Evolutionary conservation across 495 filamentous ascomycete genomes (phyloP), one percentile per base, ranked within the genome.

Genomic region (Trichocladium uniseriatum): DNA sequence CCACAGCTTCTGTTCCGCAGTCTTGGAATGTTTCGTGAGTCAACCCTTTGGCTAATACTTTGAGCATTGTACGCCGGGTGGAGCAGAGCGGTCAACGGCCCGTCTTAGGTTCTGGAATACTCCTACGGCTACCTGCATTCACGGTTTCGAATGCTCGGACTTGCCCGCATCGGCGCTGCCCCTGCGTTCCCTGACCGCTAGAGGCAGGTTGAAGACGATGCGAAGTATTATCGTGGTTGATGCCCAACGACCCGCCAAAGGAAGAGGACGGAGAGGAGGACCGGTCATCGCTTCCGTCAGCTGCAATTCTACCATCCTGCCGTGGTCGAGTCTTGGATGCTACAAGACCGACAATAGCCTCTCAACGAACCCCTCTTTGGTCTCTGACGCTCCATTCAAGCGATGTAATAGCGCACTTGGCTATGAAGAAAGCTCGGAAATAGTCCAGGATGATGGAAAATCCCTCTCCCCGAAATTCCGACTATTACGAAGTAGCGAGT

Each of bases 331-430:
- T 32, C 15, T 19, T 29, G 31, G 13, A 14, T 27, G 38, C 5
- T 16, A 19, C 20, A 38, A 43, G n/a, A 27, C 47, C 47, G 38
- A 49, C 47, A 32, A 38, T 43, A 49, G 31, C 47, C 38, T 43
- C 38, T 1, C 21, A 21, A 15, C 4, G 20, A 41, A 41, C 38
- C 38, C 19, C 20, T 15, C 38, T 27, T 1, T 32, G 2, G 10
- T 10, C 10, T 32, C 31, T 10, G 11, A 4, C 7, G 10, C 13
- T 32, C 31, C 31, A 11, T 10, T 27, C 4, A 8, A 10, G 31
- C 31, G 31, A 10, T 32, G 31, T 32, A 11, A 32, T 2, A 11
- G 11, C 11, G 2, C 31, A 2, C 31, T 32, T 10, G 10, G 3
- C 11, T 3, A 10, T 14, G 31, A 32, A n/a, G n/a, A n/a, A n/a